Conservation (phyloP, 2,329 filamentous ascomycete genomes). For the Bretziella fagacearum region DNA sequence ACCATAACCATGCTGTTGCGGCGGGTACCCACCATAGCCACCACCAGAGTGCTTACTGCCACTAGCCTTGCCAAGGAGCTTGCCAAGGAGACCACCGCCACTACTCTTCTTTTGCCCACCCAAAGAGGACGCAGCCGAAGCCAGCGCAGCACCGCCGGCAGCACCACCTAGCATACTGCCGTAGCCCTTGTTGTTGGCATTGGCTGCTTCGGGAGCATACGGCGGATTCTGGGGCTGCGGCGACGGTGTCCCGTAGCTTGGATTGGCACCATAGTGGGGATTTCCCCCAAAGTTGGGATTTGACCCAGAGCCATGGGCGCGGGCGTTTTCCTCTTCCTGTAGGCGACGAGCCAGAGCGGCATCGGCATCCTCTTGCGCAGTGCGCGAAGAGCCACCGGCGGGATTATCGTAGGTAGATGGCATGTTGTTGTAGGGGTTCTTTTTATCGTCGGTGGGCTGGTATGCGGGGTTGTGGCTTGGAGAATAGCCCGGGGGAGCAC, state of each 20-base stretch:
- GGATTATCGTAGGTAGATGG: constrained; percentile 21
- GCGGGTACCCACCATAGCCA: constrained; percentile 21
- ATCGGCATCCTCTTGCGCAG: constrained; percentile 46
- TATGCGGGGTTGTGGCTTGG: constrained; percentile 21
- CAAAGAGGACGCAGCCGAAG: constrained; percentile 24
- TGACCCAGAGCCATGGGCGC: constrained; percentile 17
- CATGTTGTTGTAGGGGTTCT: constrained; percentile 46
- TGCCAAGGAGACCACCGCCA: constrained; percentile 13
- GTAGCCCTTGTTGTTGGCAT: constrained; percentile 4
- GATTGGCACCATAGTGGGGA: constrained; percentile 1
- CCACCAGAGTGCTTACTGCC: constrained; percentile 17
- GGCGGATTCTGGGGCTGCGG: neutral
- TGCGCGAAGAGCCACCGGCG: constrained; percentile 20
- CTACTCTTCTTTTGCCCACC: constrained; percentile 20
- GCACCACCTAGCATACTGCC: neutral
- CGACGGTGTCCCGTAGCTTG: neutral
- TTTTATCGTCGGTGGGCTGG: constrained; percentile 40
- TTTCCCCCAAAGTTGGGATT: constrained; percentile 1
- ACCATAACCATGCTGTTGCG: constrained; percentile 15
- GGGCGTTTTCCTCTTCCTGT: constrained; percentile 65
- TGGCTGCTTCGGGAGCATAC: neutral
- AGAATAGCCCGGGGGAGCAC: constrained; percentile 52
- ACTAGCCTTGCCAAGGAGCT: constrained; percentile 5
- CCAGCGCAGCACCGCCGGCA: constrained; percentile 6
- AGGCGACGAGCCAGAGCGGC: constrained; percentile 58